Evolutionary conservation across 192 early-diverging fungal genomes (phyloP), one percentile per base, ranked within the genome.

Genomic region (Rhizophagus clarus): DNA sequence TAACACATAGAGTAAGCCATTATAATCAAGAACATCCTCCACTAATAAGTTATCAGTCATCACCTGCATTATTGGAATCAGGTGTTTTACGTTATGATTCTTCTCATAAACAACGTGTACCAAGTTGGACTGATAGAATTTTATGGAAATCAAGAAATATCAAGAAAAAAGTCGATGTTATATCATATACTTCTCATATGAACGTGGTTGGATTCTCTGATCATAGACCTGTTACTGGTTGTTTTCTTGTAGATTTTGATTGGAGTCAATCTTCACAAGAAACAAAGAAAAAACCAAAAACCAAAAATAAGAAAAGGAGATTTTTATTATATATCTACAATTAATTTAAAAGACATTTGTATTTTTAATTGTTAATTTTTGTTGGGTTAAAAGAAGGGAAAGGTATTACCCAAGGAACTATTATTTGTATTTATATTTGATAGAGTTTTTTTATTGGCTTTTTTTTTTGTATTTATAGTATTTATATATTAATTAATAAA

Each of bases 221-320:
- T 61, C 88, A 89, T 81, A 72, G 83, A 29, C 88, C 88, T 32
- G 87, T 89, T 15, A 84, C 86, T 24, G 88, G 84, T 15, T 80
- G 86, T 2, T 89, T 87, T 84, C 84, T 84, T 0, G 84, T 89
- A 0, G 81, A 84, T 5, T 87, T 86, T 60, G 87, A 89, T 81
- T 86, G 85, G 86, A 79, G 85, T 63, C 49, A 2, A 70, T 1
- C 51, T 56, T 56, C 6, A 22, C 6, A 20, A 7, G 51, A 22
- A 4, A 12, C 1, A 56, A 56, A 7, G 17, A 56, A 56, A 56
- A 56, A 20, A 56, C 20, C 15, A 4, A 56, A 56, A 56, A 10
- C 40, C 2, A 45, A 12, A 12, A 45, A 45, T 1, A 45, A 45
- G 5, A 45, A 2, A 45, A 45, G 42, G 2, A 45, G 42, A 45